Evolutionary conservation across 768 basidiomycete genomes (phyloP).

Genomic region (Dendrothele bispora): DNA sequence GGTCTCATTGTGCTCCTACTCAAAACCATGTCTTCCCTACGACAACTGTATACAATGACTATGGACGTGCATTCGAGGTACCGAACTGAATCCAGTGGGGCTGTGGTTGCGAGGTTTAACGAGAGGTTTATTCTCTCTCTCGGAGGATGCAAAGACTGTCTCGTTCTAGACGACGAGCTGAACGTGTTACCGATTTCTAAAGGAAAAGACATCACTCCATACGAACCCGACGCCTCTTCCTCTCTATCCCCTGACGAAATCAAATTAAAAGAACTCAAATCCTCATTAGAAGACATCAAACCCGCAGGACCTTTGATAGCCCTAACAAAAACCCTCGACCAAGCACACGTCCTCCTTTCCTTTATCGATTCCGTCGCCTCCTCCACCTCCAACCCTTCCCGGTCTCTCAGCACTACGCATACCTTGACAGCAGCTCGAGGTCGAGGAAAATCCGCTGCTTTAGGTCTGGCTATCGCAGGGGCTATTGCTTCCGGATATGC

Average conservation of each 20-base stretch:
- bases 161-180: constrained; percentile 95
- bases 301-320: constrained; percentile 88
- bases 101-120: constrained; percentile 93
- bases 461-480: constrained; percentile 93
- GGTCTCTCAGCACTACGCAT: constrained; percentile 62
- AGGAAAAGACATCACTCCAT: constrained; percentile 79
- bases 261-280: constrained; percentile 76
- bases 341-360: constrained; percentile 90
- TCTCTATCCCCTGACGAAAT: constrained; percentile 50
- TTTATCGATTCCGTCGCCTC: constrained; percentile 83
- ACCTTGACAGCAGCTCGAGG: constrained; percentile 94
- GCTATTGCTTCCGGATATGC: constrained; percentile 93
- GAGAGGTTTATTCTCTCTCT: constrained; percentile 98
- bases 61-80: constrained; percentile 96
- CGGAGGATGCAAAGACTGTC: constrained; percentile 87
- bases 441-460: constrained; percentile 93
- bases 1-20: constrained; percentile 85
- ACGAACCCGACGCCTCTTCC: background rate
- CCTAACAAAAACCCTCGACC: constrained; percentile 89
- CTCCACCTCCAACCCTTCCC: background rate
- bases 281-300: constrained; percentile 68
- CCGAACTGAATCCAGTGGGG: constrained; percentile 86
- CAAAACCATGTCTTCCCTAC: constrained; percentile 92
- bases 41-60: constrained; percentile 91
- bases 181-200: constrained; percentile 96